phyloP scores from a whole-genome alignment of 2,329 filamentous ascomycete species.

The Reticulascus tulasneorum region DNA sequence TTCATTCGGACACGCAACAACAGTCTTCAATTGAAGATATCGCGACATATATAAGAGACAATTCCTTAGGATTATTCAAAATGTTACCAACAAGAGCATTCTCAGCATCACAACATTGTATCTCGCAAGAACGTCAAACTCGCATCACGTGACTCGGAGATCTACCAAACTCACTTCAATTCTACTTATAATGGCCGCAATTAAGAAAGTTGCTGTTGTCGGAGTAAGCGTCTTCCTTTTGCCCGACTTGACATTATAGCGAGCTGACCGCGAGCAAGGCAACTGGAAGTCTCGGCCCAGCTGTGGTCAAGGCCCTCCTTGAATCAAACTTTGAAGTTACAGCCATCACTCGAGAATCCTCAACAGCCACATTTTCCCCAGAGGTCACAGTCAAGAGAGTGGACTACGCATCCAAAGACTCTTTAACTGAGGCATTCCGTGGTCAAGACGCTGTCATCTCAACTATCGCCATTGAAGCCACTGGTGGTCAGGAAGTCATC shows the following conservation, averaged over 20 bases:
- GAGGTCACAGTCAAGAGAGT: constrained; percentile 39
- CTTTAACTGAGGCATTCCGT: constrained; percentile 41
- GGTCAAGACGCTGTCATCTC: constrained; percentile 55
- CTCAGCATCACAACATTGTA: too few relatives aligned
- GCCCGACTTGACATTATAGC: background rate
- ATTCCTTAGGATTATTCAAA: too few relatives aligned
- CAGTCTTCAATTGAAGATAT: too few relatives aligned
- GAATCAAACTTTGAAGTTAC: constrained; percentile 43
- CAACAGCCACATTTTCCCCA: constrained; percentile 27
- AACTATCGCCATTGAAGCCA: constrained; percentile 37
- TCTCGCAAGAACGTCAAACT: too few relatives aligned
- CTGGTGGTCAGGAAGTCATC: constrained; percentile 42
- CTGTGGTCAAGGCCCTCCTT: constrained; percentile 25
- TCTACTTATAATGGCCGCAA: constrained; percentile 16
- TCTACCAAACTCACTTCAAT: background rate
- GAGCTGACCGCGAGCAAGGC: constrained; percentile 18
- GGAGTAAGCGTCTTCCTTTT: constrained; percentile 24
- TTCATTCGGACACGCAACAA: too few relatives aligned
- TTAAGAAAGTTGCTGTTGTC: constrained; percentile 29
- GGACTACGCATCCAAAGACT: constrained; percentile 38
- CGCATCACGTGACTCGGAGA: too few relatives aligned
- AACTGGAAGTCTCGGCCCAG: constrained; percentile 26
- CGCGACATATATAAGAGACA: too few relatives aligned
- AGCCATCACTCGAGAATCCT: constrained; percentile 44
- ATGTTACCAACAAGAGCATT: too few relatives aligned